These are phyloP conservation scores for Babesia divergens DNA, from an alignment of 169 alveolate species.

Conservation along the genomic window DNA sequence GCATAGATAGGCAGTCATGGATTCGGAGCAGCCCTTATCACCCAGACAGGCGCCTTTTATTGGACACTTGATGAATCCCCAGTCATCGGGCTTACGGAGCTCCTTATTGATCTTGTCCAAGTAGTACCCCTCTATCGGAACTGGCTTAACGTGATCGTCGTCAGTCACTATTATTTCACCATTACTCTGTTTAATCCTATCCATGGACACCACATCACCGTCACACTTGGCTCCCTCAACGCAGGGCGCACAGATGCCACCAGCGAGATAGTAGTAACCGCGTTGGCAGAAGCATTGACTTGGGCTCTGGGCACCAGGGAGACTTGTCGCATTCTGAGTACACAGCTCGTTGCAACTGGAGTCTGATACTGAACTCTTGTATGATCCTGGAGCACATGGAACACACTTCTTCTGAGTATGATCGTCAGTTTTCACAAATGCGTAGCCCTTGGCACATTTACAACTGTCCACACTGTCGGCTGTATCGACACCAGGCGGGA, in stretches of 20 bases:
- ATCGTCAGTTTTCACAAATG: conserved; percentile 44
- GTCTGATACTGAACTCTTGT: conserved; percentile 79
- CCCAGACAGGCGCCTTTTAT: conserved; percentile 76
- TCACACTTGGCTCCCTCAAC: conserved; percentile 80
- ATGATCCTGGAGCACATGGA: conserved; percentile 78
- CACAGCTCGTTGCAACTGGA: conserved; percentile 77
- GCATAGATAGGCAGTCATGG: conserved; percentile 80
- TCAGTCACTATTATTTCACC: conserved; percentile 45
- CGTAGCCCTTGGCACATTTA: conserved; percentile 79
- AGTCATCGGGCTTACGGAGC: conserved; percentile 74
- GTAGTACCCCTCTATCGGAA: conserved; percentile 74
- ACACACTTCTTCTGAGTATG: conserved; percentile 61
- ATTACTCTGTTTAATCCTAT: not conserved
- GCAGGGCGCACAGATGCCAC: conserved; percentile 76
- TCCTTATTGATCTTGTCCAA: conserved; percentile 66
- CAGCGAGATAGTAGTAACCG: conserved; percentile 74
- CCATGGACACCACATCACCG: conserved; percentile 71
- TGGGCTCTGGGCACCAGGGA: conserved; percentile 75
- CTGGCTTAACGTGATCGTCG: conserved; percentile 78
- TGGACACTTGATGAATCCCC: conserved; percentile 82
- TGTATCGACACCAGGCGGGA: conserved; percentile 79
- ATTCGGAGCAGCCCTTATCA: conserved; percentile 69
- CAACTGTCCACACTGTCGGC: conserved; percentile 76
- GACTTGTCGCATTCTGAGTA: conserved; percentile 75
- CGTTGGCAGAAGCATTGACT: conserved; percentile 78